A percentile compares a stretch with the other conserved stretches of the same genome.
Evolutionary conservation across 148 eudicot species (phyloP).

Genomic region (Rhododendron ovatum): DNA sequence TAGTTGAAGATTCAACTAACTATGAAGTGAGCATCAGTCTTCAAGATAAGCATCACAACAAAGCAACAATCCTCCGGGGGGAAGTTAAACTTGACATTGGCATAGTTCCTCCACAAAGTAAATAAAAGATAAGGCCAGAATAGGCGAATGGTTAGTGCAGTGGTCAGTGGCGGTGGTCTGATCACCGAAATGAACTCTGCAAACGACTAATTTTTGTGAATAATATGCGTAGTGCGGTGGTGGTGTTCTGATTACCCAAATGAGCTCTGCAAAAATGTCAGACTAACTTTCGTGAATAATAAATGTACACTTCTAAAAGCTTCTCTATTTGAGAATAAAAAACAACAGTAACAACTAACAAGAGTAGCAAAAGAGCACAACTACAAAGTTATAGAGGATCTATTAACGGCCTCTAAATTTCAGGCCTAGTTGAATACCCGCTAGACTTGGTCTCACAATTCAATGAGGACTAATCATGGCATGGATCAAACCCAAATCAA

Average conservation of each 20-base stretch:
- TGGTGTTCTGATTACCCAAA: neutral
- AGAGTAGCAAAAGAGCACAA: neutral
- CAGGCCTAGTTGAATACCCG: neutral
- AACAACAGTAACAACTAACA: too few relatives aligned
- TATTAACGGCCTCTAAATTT: neutral
- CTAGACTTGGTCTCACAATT: neutral
- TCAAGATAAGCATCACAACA: neutral
- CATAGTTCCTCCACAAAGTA: neutral
- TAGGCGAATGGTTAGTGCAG: neutral
- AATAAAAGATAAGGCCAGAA: neutral
- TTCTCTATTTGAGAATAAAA: neutral
- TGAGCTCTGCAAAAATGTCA: neutral
- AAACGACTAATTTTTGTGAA: neutral
- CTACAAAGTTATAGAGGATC: neutral
- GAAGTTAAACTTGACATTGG: neutral
- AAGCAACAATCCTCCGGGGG: neutral
- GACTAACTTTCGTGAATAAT: neutral
- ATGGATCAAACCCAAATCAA: neutral
- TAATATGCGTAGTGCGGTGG: neutral
- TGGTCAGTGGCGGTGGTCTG: neutral
- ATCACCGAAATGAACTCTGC: neutral
- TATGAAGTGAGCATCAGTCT: neutral
- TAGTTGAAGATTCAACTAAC: neutral
- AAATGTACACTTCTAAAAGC: neutral
- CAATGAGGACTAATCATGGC: neutral